phyloP scores from a whole-genome alignment of 495 filamentous ascomycete species.

The Amphirosellinia nigrospora region DNA sequence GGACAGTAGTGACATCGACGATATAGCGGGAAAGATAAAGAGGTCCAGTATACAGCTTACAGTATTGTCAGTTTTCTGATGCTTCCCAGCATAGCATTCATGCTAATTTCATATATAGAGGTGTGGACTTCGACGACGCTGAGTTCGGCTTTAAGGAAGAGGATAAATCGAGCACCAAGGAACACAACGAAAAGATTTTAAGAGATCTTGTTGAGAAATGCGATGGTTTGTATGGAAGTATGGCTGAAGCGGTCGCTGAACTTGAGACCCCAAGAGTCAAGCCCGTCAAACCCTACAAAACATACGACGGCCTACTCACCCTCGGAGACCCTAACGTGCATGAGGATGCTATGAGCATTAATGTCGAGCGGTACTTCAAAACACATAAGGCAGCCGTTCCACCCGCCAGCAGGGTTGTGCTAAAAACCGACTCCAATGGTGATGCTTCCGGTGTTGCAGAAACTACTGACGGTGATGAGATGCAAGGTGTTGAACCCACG shows the following conservation, averaged over 20 bases:
- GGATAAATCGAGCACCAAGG: slow-evolving; percentile 74
- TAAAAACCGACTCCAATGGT: slow-evolving; percentile 45
- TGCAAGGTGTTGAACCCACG: slow-evolving; percentile 51
- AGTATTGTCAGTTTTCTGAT: slow-evolving; percentile 67
- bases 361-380: slow-evolving; percentile 88
- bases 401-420: slow-evolving; percentile 76
- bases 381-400: slow-evolving; percentile 76
- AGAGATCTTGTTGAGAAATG: slow-evolving; percentile 65
- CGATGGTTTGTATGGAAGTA: slow-evolving; percentile 77
- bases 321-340: slow-evolving; percentile 79
- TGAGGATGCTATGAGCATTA: slow-evolving; percentile 78
- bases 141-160: slow-evolving; percentile 95
- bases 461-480: slow-evolving; percentile 49
- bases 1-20: slow-evolving; percentile 67
- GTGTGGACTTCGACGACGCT: slow-evolving; percentile 91
- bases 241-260: slow-evolving; percentile 82
- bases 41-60: slow-evolving; percentile 76
- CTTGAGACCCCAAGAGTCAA: slow-evolving; percentile 76
- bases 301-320: slow-evolving; percentile 79
- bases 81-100: not conserved
- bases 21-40: slow-evolving; percentile 74
- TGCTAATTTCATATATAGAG: slow-evolving; percentile 55
- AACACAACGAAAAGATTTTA: slow-evolving; percentile 70
- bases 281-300: slow-evolving; percentile 68
- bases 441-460: slow-evolving; percentile 57